Conservation (phyloP, 148 eudicot genomes). For the Pharnaceum exiguum region DNA sequence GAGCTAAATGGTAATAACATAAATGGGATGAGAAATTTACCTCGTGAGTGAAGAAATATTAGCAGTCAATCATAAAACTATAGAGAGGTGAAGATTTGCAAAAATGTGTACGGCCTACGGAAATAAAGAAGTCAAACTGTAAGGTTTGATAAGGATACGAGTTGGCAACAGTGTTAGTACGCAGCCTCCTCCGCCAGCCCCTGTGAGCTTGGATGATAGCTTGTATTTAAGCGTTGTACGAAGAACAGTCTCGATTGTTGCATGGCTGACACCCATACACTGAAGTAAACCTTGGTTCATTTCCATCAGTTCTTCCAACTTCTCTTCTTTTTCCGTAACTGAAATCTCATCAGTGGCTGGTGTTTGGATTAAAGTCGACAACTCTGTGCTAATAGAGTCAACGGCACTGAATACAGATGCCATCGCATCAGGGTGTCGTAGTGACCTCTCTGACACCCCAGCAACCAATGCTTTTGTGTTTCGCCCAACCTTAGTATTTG, state of each 20-base stretch:
- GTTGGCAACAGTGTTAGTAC: slow-evolving; percentile 82
- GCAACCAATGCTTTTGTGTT: slow-evolving; percentile 95
- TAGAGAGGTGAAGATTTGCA: not conserved
- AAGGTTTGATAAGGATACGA: slow-evolving; percentile 58
- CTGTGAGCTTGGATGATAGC: slow-evolving; percentile 78
- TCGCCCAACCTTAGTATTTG: slow-evolving; percentile 90
- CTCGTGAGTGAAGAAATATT: too few relatives aligned
- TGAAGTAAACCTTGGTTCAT: slow-evolving; percentile 97
- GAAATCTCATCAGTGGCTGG: slow-evolving; percentile 51
- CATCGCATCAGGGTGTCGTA: slow-evolving; percentile 71
- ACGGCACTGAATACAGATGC: slow-evolving; percentile 74
- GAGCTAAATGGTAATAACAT: too few relatives aligned
- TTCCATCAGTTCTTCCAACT: slow-evolving; percentile 79
- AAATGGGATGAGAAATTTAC: too few relatives aligned
- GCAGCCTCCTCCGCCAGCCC: slow-evolving; percentile 99
- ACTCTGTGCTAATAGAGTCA: slow-evolving; percentile 84
- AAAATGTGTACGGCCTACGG: too few relatives aligned
- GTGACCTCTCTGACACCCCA: slow-evolving; percentile 73
- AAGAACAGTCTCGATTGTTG: slow-evolving; percentile 81
- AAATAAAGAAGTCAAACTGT: not conserved
- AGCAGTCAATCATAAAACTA: too few relatives aligned
- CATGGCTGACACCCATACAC: slow-evolving; percentile 99
- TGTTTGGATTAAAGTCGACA: slow-evolving; percentile 62
- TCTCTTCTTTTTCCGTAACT: slow-evolving; percentile 66
- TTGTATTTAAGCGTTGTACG: slow-evolving; percentile 77